These are phyloP conservation scores for Alnus glutinosa DNA, from an alignment of 306 rosid species.

Conservation along the genomic window DNA sequence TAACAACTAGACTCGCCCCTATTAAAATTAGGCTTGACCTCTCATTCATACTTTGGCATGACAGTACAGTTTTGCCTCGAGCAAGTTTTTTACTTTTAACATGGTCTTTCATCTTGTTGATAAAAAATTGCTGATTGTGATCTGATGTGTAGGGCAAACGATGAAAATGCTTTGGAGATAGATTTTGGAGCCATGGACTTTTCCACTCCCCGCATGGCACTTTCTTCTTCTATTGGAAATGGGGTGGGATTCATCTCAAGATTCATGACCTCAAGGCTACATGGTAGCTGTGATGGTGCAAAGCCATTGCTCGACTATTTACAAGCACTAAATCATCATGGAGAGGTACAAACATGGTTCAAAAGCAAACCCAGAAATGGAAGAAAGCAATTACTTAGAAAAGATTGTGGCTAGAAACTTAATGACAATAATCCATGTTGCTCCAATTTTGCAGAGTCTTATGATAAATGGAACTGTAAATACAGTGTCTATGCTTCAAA, in stretches of 20 bases:
- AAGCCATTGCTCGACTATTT: conserved; percentile 84
- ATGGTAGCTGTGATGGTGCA: conserved; percentile 48
- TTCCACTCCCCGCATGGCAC: conserved; percentile 56
- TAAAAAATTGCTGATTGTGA: neutral
- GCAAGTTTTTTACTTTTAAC: neutral
- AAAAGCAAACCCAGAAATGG: conserved; percentile 4
- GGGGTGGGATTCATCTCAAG: conserved; percentile 61
- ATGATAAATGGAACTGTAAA: conserved; percentile 61
- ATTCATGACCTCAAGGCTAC: conserved; percentile 51
- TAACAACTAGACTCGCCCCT: neutral
- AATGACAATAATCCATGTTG: neutral
- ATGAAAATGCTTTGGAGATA: conserved; percentile 77
- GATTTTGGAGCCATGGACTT: conserved; percentile 81
- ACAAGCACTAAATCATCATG: conserved; percentile 53
- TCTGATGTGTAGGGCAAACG: conserved; percentile 62
- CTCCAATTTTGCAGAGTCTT: conserved; percentile 50
- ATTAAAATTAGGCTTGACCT: too few species aligned
- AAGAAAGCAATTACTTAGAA: neutral
- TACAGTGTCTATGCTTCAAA: conserved; percentile 69
- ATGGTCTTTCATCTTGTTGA: neutral
- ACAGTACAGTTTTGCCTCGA: neutral
- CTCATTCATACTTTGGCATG: too few species aligned
- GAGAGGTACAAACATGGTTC: conserved; percentile 50
- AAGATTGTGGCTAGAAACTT: neutral
- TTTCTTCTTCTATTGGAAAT: conserved; percentile 83